phyloP scores from a whole-genome alignment of 139 green algal species.

The Chlorella ohadii region DNA sequence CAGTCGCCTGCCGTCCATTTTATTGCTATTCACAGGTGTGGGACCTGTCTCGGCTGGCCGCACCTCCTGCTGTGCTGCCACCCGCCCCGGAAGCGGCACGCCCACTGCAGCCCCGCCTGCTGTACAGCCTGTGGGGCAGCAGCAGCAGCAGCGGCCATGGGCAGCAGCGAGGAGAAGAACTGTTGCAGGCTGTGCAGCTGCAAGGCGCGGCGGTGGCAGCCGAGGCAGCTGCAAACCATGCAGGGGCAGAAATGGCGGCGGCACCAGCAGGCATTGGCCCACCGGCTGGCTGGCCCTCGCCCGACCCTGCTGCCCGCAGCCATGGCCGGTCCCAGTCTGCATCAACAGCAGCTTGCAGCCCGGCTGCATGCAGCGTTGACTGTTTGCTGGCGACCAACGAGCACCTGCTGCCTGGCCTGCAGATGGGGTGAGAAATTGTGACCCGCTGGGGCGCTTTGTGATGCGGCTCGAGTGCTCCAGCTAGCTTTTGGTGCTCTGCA shows the following conservation, averaged over 20 bases:
- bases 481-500: too few species aligned
- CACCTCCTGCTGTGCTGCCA: neutral
- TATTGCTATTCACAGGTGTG: neutral
- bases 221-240: neutral
- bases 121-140: neutral
- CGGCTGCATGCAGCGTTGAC: neutral
- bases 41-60: conserved; percentile 9
- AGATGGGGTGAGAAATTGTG: conserved; percentile 3
- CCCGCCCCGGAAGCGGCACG: neutral
- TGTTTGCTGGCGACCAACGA: neutral
- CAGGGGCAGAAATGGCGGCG: neutral
- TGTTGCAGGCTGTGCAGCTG: neutral
- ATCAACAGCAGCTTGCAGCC: neutral
- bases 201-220: neutral
- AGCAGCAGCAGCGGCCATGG: neutral
- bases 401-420: conserved; percentile 2
- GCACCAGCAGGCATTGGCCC: neutral
- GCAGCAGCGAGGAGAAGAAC: neutral
- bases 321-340: too few species aligned
- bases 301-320: neutral
- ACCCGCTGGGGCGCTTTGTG: too few species aligned
- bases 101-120: neutral
- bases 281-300: neutral
- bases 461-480: too few species aligned
- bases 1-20: too few species aligned